phyloP scores from a whole-genome alignment of 192 early-diverging fungal genomes.

The Coemansia sp. region DNA sequence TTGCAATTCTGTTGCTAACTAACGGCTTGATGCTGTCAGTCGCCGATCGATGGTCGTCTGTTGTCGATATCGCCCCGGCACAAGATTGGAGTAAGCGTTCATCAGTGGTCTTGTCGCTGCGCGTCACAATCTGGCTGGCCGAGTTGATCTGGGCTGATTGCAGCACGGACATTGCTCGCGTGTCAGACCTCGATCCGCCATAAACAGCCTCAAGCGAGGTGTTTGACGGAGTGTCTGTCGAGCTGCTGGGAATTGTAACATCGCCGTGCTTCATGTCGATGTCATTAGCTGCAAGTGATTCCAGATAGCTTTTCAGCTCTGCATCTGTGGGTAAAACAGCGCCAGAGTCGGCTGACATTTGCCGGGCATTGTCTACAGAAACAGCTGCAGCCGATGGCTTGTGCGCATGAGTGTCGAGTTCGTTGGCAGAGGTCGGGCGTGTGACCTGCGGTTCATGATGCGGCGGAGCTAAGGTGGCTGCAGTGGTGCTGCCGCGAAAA shows the following conservation, averaged over 20 bases:
- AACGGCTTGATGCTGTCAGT: neutral
- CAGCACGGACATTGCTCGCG: conserved; percentile 15
- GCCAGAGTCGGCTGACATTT: neutral
- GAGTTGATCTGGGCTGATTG: conserved; percentile 13
- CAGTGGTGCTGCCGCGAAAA: neutral
- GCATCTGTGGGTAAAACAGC: neutral
- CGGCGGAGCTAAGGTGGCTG: neutral
- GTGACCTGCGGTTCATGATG: neutral
- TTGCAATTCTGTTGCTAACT: neutral
- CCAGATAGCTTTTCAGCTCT: neutral
- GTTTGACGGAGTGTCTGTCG: conserved; percentile 18
- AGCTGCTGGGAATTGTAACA: conserved; percentile 10
- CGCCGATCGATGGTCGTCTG: neutral
- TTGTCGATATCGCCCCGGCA: too few species aligned
- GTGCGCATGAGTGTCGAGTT: neutral
- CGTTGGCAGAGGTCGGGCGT: conserved; percentile 1
- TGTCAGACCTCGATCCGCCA: conserved; percentile 40
- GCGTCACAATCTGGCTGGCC: neutral
- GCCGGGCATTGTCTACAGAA: neutral
- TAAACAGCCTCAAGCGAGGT: conserved; percentile 53
- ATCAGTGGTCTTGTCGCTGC: neutral
- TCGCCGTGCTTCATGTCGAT: neutral
- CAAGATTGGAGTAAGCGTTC: too few species aligned
- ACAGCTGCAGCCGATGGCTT: neutral
- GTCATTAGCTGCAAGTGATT: neutral